Conservation (phyloP, 768 basidiomycete genomes). For the Gelatoporia subvermispora region DNA sequence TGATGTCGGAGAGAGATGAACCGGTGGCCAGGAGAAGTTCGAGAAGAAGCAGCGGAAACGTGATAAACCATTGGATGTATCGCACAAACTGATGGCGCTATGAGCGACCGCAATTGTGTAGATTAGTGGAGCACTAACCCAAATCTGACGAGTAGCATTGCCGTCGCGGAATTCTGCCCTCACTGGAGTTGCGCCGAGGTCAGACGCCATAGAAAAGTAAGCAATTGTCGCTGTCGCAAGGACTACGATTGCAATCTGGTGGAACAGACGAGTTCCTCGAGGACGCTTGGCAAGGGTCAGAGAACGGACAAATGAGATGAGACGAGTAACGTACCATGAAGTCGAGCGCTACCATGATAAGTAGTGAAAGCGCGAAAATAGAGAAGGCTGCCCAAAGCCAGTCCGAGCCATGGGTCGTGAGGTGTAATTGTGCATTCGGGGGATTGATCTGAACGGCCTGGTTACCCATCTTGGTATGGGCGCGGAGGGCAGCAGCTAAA, state of each 20-base stretch:
- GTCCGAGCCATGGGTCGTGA: slow-evolving; percentile 42
- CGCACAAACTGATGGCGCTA: slow-evolving; percentile 33
- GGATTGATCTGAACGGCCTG: slow-evolving; percentile 31
- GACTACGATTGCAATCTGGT: slow-evolving; percentile 44
- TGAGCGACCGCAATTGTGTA: background rate
- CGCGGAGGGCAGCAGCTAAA: no score
- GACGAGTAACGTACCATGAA: slow-evolving; percentile 23
- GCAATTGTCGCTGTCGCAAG: slow-evolving; percentile 40
- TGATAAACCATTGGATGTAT: slow-evolving; percentile 51
- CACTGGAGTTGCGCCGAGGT: slow-evolving; percentile 46
- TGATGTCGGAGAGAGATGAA: slow-evolving; percentile 42
- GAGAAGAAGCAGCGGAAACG: slow-evolving; percentile 45
- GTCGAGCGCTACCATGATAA: slow-evolving; percentile 33
- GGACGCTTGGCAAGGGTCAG: slow-evolving; percentile 21
- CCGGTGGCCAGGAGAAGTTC: slow-evolving; percentile 41
- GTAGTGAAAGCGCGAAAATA: slow-evolving; percentile 39
- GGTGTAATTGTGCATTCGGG: slow-evolving; percentile 31
- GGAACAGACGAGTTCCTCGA: slow-evolving; percentile 41
- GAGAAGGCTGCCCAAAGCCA: slow-evolving; percentile 55
- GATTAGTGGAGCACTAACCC: slow-evolving; percentile 30
- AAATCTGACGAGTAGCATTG: slow-evolving; percentile 33
- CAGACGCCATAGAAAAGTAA: slow-evolving; percentile 53
- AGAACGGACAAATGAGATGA: background rate
- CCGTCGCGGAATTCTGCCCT: slow-evolving; percentile 35
- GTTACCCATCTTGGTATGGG: slow-evolving; percentile 24